Evolutionary conservation across 2,329 filamentous ascomycete genomes (phyloP).

Genomic region (Cladosporium sphaerospermum): DNA sequence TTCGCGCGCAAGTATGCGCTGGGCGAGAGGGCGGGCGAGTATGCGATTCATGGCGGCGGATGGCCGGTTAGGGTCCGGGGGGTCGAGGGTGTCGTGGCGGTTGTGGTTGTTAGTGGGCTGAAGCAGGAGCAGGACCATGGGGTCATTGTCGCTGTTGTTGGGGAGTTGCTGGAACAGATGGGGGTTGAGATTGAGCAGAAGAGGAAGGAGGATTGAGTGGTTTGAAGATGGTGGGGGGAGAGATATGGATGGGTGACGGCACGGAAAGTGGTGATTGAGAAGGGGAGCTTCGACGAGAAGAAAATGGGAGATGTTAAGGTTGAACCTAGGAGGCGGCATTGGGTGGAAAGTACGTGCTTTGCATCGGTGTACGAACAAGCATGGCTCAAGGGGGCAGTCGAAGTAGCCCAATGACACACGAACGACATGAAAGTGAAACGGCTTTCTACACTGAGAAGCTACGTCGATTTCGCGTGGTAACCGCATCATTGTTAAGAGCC

Average conservation of each 20-base stretch:
- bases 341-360: no score
- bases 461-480: no score
- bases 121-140: conserved; percentile 73
- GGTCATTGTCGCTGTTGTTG: conserved; percentile 64
- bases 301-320: no score
- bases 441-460: no score
- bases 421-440: no score
- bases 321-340: no score
- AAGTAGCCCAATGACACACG: no score
- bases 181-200: conserved; percentile 24
- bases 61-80: conserved; percentile 66
- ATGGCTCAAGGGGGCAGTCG: no score
- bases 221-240: neutral
- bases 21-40: conserved; percentile 50
- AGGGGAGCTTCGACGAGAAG: no score
- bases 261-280: no score
- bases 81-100: conserved; percentile 68
- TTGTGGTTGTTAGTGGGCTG: conserved; percentile 69
- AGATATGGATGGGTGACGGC: neutral
- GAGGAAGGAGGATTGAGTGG: conserved; percentile 33
- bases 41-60: conserved; percentile 72
- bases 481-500: no score
- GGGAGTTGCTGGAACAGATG: conserved; percentile 42
- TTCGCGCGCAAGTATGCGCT: conserved; percentile 63
- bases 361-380: no score